Evolutionary conservation across 257 asterid species (phyloP), one percentile per base, ranked within the genome.

Genomic region (Anisodus acutangulus): DNA sequence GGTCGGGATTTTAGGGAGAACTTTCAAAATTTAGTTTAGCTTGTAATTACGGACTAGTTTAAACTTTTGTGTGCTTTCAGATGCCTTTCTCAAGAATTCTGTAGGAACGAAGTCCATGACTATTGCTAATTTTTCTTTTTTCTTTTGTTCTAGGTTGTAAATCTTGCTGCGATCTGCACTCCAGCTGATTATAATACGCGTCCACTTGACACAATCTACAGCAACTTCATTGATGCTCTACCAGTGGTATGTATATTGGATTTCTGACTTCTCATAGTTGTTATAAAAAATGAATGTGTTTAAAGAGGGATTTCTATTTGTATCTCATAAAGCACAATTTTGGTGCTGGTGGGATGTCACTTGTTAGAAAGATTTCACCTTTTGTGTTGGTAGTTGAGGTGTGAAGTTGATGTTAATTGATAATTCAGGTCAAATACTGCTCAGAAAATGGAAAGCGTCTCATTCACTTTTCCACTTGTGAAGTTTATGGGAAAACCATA

Each of bases 91-190:
- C 2, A 12, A 22, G 5, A 45, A 26, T 8, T 35, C 31, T 0
- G 39, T 64, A 15, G 15, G 19, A 45, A 26, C 10, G 4, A 67
- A 3, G 82, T 47, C 63, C 83, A 88, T 63, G 89, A 45, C 90
- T 81, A 54, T 70, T 83, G 37, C 80, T 87, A 22, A 82, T 17
- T 8, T 51, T 82, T 57, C 43, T 53, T 22, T 31, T 49, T 80
- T 70, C 49, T 87, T 89, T 87, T 85, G 80, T 55, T 72, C 72
- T 79, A 95, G 98, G 90, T 91, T 16, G 83, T 95, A 84, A 95
- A 95, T 86, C 98, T 95, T 85, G 98, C 98, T 55, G 98, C 98
- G 88, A 93, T 95, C 87, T 95, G 98, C 90, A 95, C 98, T 81
- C 98, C 98, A 82, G 98, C 98, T 10, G 98, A 95, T 87, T 95